phyloP scores from a whole-genome alignment of 495 filamentous ascomycete species.

The Aspergillus hancockii region DNA sequence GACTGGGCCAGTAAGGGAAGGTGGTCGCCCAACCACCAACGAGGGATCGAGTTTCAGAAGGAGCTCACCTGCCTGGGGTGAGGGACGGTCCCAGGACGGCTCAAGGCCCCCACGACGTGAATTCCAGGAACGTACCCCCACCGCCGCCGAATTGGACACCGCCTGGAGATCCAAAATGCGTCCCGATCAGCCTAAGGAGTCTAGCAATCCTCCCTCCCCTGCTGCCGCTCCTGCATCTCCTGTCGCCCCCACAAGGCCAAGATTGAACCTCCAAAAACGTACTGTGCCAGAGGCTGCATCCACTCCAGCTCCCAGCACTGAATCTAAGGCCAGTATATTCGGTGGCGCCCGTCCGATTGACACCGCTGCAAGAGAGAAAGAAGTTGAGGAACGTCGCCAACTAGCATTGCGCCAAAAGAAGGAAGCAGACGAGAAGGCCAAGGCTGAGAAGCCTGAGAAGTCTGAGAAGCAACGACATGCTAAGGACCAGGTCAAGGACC shows the following conservation, averaged over 20 bases:
- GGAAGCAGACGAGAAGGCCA: conserved; percentile 84
- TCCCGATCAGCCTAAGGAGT: conserved; percentile 70
- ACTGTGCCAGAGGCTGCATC: conserved; percentile 75
- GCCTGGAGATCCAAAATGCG: conserved; percentile 84
- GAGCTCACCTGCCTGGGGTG: conserved; percentile 82
- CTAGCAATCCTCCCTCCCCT: conserved; percentile 59
- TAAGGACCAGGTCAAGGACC: conserved; percentile 55
- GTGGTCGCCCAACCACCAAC: conserved; percentile 65
- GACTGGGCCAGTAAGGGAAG: conserved; percentile 59
- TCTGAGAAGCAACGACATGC: conserved; percentile 49
- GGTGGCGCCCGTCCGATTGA: conserved; percentile 89
- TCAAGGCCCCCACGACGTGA: conserved; percentile 81
- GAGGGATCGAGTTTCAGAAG: conserved; percentile 64
- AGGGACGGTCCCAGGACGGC: conserved; percentile 75
- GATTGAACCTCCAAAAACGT: conserved; percentile 81
- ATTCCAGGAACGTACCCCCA: conserved; percentile 76
- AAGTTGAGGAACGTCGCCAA: conserved; percentile 85
- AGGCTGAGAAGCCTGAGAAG: conserved; percentile 65
- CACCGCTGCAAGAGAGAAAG: conserved; percentile 80
- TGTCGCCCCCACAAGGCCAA: conserved; percentile 65
- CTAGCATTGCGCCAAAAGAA: conserved; percentile 75
- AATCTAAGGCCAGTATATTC: conserved; percentile 87
- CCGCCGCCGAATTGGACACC: conserved; percentile 82
- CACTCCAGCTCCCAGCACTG: conserved; percentile 44
- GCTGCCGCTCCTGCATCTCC: conserved; percentile 43